Evolutionary conservation across 2,329 filamentous ascomycete genomes (phyloP).

Genomic region (Bipolaris gigantea): DNA sequence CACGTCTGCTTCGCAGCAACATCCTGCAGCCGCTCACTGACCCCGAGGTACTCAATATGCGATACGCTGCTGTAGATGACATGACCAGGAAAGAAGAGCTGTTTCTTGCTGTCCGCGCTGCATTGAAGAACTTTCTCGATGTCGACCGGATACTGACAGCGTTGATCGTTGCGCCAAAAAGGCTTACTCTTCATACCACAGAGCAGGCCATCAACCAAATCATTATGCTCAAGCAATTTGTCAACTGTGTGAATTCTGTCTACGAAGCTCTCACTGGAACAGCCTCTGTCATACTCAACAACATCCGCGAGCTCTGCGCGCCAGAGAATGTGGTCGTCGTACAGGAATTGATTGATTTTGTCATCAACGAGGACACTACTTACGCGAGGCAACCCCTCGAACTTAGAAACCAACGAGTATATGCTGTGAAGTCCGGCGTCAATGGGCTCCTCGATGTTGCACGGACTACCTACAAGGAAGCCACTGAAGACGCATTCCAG

Average conservation of each 20-base stretch:
- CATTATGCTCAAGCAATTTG: conserved; percentile 81
- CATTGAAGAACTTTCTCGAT: conserved; percentile 74
- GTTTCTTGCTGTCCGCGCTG: conserved; percentile 74
- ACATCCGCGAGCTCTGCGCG: conserved; percentile 70
- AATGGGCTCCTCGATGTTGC: conserved; percentile 87
- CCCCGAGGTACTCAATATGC: conserved; percentile 64
- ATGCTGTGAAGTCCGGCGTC: conserved; percentile 84
- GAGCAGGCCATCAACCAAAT: conserved; percentile 86
- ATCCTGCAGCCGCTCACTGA: conserved; percentile 87
- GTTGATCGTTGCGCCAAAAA: conserved; percentile 74
- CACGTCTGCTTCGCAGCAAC: conserved; percentile 78
- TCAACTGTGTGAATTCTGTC: conserved; percentile 67
- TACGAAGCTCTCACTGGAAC: conserved; percentile 68
- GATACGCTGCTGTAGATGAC: conserved; percentile 84
- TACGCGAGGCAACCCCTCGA: conserved; percentile 81
- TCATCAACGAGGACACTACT: conserved; percentile 78
- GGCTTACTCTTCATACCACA: conserved; percentile 66
- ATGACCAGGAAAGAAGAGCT: conserved; percentile 80
- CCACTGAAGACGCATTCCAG: conserved; percentile 74
- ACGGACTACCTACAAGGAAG: conserved; percentile 85
- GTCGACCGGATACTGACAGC: conserved; percentile 78
- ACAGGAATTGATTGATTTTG: conserved; percentile 64
- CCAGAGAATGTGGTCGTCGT: conserved; percentile 64
- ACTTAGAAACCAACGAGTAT: conserved; percentile 84
- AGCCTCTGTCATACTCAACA: conserved; percentile 64